Conservation (phyloP, 352 stramenopile species). For the Pythium scleroteichum region DNA sequence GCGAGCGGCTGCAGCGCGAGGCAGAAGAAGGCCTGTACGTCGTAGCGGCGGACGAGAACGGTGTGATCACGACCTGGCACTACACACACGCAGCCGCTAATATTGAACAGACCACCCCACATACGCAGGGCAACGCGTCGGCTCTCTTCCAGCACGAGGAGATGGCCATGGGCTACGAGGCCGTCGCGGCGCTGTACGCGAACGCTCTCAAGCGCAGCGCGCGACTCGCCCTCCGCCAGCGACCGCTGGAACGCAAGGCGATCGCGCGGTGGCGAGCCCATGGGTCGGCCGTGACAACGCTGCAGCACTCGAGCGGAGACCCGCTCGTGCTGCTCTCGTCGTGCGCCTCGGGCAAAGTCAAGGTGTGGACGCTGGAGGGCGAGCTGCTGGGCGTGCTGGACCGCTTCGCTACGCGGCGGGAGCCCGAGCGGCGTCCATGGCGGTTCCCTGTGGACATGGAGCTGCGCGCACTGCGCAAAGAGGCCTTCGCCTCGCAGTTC, state of each 20-base stretch:
- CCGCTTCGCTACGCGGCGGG: constrained; percentile 61
- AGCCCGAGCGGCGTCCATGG: constrained; percentile 50
- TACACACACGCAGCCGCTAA: neutral
- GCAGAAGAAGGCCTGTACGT: constrained; percentile 13
- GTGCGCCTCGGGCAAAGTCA: constrained; percentile 53
- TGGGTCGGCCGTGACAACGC: constrained; percentile 33
- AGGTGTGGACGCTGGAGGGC: constrained; percentile 53
- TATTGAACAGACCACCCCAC: no score
- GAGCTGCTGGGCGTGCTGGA: constrained; percentile 52
- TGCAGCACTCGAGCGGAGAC: constrained; percentile 37
- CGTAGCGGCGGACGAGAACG: constrained; percentile 17
- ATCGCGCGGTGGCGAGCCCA: constrained; percentile 46
- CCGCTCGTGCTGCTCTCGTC: constrained; percentile 51
- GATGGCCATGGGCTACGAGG: constrained; percentile 53
- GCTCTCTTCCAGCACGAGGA: constrained; percentile 55
- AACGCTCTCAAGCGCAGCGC: constrained; percentile 25
- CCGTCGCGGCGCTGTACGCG: constrained; percentile 47
- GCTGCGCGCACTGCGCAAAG: constrained; percentile 34
- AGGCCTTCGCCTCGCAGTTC: constrained; percentile 43
- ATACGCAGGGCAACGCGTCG: no score
- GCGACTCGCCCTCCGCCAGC: neutral
- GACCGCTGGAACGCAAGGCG: neutral
- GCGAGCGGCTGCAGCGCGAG: neutral
- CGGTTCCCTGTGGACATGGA: constrained; percentile 59
- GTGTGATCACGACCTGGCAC: constrained; percentile 18